These are phyloP conservation scores for Nephelium lappaceum DNA, from an alignment of 345 rosid genomes.

Conservation along the genomic window DNA sequence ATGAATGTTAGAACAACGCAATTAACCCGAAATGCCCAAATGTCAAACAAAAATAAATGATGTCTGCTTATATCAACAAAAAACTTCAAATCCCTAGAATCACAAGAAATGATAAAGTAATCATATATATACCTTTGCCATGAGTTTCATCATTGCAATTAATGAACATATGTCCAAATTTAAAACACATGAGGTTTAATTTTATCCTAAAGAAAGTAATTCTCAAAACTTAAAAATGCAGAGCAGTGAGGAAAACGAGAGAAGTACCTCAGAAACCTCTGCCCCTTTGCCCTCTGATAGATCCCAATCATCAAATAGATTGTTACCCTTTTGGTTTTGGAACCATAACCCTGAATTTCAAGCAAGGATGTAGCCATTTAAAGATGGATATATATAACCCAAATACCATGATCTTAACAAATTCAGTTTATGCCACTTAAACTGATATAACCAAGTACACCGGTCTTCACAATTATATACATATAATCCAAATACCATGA, in stretches of 20 bases:
- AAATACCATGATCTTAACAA: neutral
- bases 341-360: slow-evolving; percentile 74
- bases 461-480: neutral
- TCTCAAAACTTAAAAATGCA: slow-evolving; percentile 4
- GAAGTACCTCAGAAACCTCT: slow-evolving; percentile 73
- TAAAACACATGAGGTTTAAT: neutral
- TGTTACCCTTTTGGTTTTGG: slow-evolving; percentile 70
- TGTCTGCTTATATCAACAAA: neutral
- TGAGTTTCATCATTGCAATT: neutral
- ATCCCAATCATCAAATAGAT: slow-evolving; percentile 88
- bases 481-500: neutral
- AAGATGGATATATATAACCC: neutral
- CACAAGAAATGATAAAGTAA: slow-evolving; percentile 8
- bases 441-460: neutral
- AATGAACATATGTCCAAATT: slow-evolving; percentile 8
- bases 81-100: neutral
- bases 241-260: slow-evolving; percentile 9
- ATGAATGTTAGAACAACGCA: neutral
- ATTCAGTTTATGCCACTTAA: neutral
- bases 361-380: neutral
- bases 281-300: slow-evolving; percentile 73
- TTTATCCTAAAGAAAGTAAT: slow-evolving; percentile 1
- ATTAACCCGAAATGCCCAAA: slow-evolving; percentile 1
- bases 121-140: neutral
- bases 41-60: slow-evolving; percentile 6